Evolutionary conservation across 1,284 basidiomycete species (phyloP).

Genomic region (Trametes pubescens): DNA sequence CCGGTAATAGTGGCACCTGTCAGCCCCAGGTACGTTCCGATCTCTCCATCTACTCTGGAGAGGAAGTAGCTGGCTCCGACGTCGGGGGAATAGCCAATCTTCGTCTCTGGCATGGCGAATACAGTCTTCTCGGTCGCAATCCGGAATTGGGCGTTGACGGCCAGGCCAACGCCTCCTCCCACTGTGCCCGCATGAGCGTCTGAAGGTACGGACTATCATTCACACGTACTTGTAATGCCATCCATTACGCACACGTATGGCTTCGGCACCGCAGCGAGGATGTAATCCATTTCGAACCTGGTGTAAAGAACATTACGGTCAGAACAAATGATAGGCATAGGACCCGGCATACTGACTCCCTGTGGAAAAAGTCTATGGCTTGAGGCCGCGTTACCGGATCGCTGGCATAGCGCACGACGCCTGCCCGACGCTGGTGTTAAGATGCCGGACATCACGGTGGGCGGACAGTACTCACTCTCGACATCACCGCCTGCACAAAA

Average conservation of each 20-base stretch:
- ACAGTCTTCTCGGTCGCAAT: conserved; percentile 93
- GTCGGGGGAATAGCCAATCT: conserved; percentile 90
- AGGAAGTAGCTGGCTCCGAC: conserved; percentile 94
- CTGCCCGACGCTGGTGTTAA: conserved; percentile 46
- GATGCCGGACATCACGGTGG: conserved; percentile 6
- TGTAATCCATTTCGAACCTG: conserved; percentile 91
- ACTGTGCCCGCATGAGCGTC: conserved; percentile 58
- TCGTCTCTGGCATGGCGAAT: conserved; percentile 98
- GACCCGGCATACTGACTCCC: conserved; percentile 67
- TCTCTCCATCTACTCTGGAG: conserved; percentile 87
- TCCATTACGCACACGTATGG: conserved; percentile 93
- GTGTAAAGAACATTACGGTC: conserved; percentile 12
- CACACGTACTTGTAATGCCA: conserved; percentile 83
- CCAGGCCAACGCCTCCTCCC: conserved; percentile 96
- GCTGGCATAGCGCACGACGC: conserved; percentile 60
- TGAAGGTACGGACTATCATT: conserved; percentile 1
- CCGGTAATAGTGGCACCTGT: conserved; percentile 82
- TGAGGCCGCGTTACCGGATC: conserved; percentile 59
- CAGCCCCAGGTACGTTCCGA: conserved; percentile 95
- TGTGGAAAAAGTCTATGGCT: conserved; percentile 88
- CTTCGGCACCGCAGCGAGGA: conserved; percentile 81
- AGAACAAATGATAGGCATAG: background rate
- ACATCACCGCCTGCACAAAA: conserved; percentile 99
- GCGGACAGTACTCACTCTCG: conserved; percentile 64
- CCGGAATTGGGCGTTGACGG: conserved; percentile 89